Percentiles rank a stretch among this genome's conserved stretches.
phyloP scores from a whole-genome alignment of 2,329 filamentous ascomycete genomes.

The Thelonectria olida region DNA sequence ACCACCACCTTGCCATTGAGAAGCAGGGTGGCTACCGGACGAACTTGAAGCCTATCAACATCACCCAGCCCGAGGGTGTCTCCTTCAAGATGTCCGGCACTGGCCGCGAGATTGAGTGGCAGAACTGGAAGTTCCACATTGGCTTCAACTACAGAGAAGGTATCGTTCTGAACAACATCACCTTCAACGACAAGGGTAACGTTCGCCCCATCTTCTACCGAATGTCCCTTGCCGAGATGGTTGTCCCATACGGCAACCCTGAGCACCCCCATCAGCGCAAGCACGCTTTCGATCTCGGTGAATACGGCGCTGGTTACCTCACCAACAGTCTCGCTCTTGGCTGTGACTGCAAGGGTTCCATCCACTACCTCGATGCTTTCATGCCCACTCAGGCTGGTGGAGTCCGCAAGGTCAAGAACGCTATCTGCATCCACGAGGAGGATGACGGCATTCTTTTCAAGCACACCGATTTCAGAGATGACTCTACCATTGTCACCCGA shows the following conservation, averaged over 20 bases:
- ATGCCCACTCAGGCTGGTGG: constrained; percentile 82
- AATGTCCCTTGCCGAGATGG: constrained; percentile 91
- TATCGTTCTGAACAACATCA: constrained; percentile 89
- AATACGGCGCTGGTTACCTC: constrained; percentile 86
- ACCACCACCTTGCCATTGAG: constrained; percentile 78
- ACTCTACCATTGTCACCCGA: constrained; percentile 85
- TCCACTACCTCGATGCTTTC: constrained; percentile 89
- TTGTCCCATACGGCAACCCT: constrained; percentile 87
- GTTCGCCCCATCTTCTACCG: constrained; percentile 86
- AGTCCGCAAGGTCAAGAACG: constrained; percentile 88
- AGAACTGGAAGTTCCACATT: constrained; percentile 92
- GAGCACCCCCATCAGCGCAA: constrained; percentile 84
- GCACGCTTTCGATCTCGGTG: constrained; percentile 82
- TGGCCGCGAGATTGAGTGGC: constrained; percentile 80
- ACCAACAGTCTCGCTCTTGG: constrained; percentile 80
- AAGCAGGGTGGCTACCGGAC: constrained; percentile 78
- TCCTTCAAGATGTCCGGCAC: constrained; percentile 80
- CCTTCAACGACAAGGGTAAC: constrained; percentile 84
- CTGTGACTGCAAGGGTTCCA: constrained; percentile 88
- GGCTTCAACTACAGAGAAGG: constrained; percentile 97
- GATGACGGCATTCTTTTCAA: constrained; percentile 93
- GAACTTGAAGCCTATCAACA: constrained; percentile 86
- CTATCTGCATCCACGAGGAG: constrained; percentile 95
- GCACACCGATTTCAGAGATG: constrained; percentile 92
- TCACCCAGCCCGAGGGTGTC: constrained; percentile 88